Conservation (phyloP, 2,329 filamentous ascomycete species). For the Bipolaris zeicola region DNA sequence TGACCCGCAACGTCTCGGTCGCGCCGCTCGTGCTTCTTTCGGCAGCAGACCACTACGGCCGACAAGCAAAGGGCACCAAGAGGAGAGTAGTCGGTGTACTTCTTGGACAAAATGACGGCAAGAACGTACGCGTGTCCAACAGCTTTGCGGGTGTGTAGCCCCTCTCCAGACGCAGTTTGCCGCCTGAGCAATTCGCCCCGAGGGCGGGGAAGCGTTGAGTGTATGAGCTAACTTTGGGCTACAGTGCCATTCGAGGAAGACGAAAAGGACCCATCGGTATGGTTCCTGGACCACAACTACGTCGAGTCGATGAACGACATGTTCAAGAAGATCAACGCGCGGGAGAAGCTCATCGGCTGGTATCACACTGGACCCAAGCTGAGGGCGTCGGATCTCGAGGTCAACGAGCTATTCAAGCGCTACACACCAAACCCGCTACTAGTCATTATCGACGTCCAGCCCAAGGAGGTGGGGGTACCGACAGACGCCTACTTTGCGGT, state of each 20-base stretch:
- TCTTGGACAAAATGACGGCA: slow-evolving; percentile 93
- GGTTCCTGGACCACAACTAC: slow-evolving; percentile 99
- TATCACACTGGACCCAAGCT: slow-evolving; percentile 98
- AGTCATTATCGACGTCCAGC: slow-evolving; percentile 98
- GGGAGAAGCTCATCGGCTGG: slow-evolving; percentile 99
- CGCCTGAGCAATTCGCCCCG: slow-evolving; percentile 11
- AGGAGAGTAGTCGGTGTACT: slow-evolving; percentile 89
- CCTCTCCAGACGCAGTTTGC: slow-evolving; percentile 18
- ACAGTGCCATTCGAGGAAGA: slow-evolving; percentile 98
- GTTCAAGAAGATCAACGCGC: slow-evolving; percentile 99
- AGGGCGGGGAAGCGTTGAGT: slow-evolving; percentile 5
- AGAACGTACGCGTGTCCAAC: slow-evolving; percentile 96
- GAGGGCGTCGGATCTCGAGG: slow-evolving; percentile 93
- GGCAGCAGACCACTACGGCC: slow-evolving; percentile 97
- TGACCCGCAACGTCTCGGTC: slow-evolving; percentile 93
- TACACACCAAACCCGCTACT: slow-evolving; percentile 96
- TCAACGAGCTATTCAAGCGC: slow-evolving; percentile 99
- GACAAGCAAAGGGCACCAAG: slow-evolving; percentile 85
- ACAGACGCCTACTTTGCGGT: slow-evolving; percentile 99
- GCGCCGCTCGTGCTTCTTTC: slow-evolving; percentile 97
- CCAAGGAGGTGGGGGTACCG: slow-evolving; percentile 95
- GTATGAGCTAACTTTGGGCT: slow-evolving; percentile 26
- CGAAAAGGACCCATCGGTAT: slow-evolving; percentile 96
- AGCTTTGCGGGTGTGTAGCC: slow-evolving; percentile 84
- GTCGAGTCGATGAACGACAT: slow-evolving; percentile 99